A percentile compares a stretch with the other conserved stretches of the same genome.
These are phyloP conservation scores for Blastosporella zonata DNA, from an alignment of 1,284 basidiomycete species.

Conservation along the genomic window DNA sequence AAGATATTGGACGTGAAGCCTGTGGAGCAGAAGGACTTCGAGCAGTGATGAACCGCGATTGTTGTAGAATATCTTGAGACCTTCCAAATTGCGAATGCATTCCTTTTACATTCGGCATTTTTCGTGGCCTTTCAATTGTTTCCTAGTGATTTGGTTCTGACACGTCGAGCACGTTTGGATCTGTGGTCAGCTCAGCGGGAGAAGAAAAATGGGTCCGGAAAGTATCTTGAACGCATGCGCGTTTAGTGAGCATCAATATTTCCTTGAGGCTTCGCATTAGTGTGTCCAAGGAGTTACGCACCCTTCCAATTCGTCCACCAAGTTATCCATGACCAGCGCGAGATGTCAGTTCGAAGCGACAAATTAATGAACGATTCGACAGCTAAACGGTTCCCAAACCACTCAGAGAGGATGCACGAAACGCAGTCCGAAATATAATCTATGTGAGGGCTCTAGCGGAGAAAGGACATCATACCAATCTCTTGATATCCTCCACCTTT, in stretches of 20 bases:
- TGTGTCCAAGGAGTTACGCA: too few species aligned
- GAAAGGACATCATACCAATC: conserved; percentile 11
- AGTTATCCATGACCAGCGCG: too few species aligned
- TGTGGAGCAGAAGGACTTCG: conserved; percentile 28
- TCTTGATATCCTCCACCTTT: conserved; percentile 11
- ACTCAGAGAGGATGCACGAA: background rate
- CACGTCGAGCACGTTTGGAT: too few species aligned
- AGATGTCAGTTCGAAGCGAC: background rate
- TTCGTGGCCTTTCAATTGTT: background rate
- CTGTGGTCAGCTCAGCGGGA: too few species aligned
- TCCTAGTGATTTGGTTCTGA: too few species aligned
- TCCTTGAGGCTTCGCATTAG: too few species aligned
- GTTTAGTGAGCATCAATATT: too few species aligned
- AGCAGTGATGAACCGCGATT: background rate
- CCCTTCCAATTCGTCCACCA: too few species aligned
- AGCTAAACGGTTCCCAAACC: background rate
- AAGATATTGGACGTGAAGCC: conserved; percentile 34
- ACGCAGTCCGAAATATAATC: conserved; percentile 2
- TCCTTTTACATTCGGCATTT: background rate
- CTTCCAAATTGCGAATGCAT: background rate
- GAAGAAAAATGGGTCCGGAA: too few species aligned
- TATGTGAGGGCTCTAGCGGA: conserved; percentile 9
- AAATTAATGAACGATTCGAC: background rate
- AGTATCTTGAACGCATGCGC: too few species aligned
- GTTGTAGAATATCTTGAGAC: background rate